Conservation (phyloP, 331 rosid species). For the Erythrophleum ivorense region DNA sequence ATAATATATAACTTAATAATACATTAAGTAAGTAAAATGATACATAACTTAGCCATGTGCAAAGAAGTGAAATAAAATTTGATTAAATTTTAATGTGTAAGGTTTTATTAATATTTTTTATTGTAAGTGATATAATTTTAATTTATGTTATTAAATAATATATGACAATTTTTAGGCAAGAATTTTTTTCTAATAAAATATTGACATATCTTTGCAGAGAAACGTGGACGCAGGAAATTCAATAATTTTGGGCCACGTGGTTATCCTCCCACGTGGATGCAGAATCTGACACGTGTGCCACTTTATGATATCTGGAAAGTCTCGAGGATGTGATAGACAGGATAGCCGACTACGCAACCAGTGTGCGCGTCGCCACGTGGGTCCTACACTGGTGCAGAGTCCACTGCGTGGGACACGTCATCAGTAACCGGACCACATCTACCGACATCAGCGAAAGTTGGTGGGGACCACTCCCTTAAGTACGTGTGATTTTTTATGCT, state of each 20-base stretch:
- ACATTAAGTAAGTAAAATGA: too few species aligned
- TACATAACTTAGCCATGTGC: too few species aligned
- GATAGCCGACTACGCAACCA: not conserved
- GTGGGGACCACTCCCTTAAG: not conserved
- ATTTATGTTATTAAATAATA: too few species aligned
- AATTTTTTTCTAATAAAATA: too few species aligned
- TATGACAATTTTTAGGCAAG: too few species aligned
- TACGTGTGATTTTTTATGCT: not conserved
- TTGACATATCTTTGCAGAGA: not conserved
- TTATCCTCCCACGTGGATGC: not conserved
- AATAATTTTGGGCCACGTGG: constrained; percentile 29
- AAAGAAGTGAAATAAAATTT: too few species aligned
- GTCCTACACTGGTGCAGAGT: not conserved
- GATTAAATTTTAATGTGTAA: too few species aligned
- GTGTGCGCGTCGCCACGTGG: not conserved
- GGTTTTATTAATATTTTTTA: too few species aligned
- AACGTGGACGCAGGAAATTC: not conserved
- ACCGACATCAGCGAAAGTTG: constrained; percentile 12
- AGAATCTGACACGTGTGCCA: constrained; percentile 40
- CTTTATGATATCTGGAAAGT: not conserved
- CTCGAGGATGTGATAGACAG: not conserved
- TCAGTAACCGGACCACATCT: not conserved
- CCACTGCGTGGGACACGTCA: constrained; percentile 23
- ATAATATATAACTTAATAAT: too few species aligned
- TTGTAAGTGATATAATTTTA: too few species aligned